Percentiles rank a stretch among this genome's conserved stretches.
These are phyloP conservation scores for Leptosphaerulina australis DNA, from an alignment of 2,329 filamentous ascomycete species.

Conservation along the genomic window DNA sequence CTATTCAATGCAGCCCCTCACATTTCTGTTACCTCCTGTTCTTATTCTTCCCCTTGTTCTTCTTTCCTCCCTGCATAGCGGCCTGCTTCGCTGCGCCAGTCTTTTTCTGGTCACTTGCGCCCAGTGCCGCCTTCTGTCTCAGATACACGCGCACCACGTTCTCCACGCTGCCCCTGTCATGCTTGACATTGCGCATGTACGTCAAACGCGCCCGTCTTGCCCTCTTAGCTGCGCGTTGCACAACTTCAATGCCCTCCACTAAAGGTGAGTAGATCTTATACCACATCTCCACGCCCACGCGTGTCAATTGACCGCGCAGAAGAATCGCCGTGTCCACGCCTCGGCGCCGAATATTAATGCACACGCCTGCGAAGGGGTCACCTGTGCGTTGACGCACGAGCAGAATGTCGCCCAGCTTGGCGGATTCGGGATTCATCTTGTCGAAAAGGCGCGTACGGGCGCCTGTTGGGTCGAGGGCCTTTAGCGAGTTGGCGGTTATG, in stretches of 20 bases:
- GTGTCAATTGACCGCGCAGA: slow-evolving; percentile 82
- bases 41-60: slow-evolving; percentile 39
- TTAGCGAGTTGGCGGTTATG: slow-evolving; percentile 72
- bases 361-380: slow-evolving; percentile 89
- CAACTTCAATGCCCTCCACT: slow-evolving; percentile 89
- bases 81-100: slow-evolving; percentile 29
- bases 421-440: slow-evolving; percentile 75
- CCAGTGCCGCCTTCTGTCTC: slow-evolving; percentile 47
- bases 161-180: slow-evolving; percentile 48
- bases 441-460: slow-evolving; percentile 82
- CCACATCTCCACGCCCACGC: slow-evolving; percentile 94
- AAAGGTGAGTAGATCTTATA: slow-evolving; percentile 93
- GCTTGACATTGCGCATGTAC: slow-evolving; percentile 71
- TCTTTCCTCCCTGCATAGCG: slow-evolving; percentile 35
- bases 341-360: slow-evolving; percentile 81
- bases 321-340: slow-evolving; percentile 88
- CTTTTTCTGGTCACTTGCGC: slow-evolving; percentile 40
- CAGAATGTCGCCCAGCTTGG: slow-evolving; percentile 85
- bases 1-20: too few species aligned
- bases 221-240: slow-evolving; percentile 83
- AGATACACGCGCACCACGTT: slow-evolving; percentile 47
- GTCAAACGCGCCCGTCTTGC: slow-evolving; percentile 86
- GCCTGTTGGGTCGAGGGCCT: slow-evolving; percentile 80
- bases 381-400: slow-evolving; percentile 84
- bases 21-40: slow-evolving; percentile 40